Conservation (phyloP, 371 early-diverging fungal species). For the Circinella umbellata region DNA sequence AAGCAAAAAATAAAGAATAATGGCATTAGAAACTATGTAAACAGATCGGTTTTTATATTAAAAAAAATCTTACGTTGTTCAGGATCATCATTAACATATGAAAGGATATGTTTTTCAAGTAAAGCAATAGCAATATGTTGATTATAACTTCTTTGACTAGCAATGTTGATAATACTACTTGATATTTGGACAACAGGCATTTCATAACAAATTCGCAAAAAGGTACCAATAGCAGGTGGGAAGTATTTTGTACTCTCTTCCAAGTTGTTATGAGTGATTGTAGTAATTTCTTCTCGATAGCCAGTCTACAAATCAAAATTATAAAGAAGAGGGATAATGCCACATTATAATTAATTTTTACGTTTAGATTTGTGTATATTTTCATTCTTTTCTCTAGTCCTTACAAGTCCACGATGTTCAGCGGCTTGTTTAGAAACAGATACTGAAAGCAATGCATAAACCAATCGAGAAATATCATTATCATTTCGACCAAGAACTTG, state of each 20-base stretch:
- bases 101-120: slow-evolving; percentile 43
- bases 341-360: too few relatives aligned
- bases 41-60: background rate
- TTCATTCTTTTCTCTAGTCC: background rate
- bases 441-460: slow-evolving; percentile 56
- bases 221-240: slow-evolving; percentile 59
- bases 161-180: slow-evolving; percentile 38
- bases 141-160: slow-evolving; percentile 52
- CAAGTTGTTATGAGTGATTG: slow-evolving; percentile 33
- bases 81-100: slow-evolving; percentile 26
- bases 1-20: background rate
- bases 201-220: slow-evolving; percentile 60
- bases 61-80: slow-evolving; percentile 1
- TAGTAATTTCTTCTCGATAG: slow-evolving; percentile 38
- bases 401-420: background rate
- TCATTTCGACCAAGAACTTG: slow-evolving; percentile 66
- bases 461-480: slow-evolving; percentile 63
- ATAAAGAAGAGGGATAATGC: too few relatives aligned
- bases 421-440: slow-evolving; percentile 40
- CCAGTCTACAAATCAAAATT: slow-evolving; percentile 14
- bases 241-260: slow-evolving; percentile 36
- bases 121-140: slow-evolving; percentile 64
- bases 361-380: background rate
- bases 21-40: background rate
- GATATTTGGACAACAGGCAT: slow-evolving; percentile 35